phyloP scores from a whole-genome alignment of 106 monocot species.

The Narthecium ossifragum region DNA sequence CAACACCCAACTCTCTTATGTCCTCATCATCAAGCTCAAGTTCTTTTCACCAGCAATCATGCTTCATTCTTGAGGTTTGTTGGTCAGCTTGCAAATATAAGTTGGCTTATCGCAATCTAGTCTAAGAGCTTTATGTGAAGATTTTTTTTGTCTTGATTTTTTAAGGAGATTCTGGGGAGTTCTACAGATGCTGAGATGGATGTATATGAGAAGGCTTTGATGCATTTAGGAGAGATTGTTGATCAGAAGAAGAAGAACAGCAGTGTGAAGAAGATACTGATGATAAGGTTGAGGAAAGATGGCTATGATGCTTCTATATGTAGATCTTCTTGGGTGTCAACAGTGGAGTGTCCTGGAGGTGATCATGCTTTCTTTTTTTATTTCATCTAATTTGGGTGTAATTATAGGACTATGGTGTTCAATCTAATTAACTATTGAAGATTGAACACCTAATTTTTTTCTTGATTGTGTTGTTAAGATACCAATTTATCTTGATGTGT shows the following conservation, averaged over 20 bases:
- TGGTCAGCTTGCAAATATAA: too few relatives aligned
- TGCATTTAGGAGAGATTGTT: slow-evolving; percentile 19
- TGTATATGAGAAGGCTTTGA: slow-evolving; percentile 21
- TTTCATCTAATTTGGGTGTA: background rate
- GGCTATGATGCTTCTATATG: slow-evolving; percentile 44
- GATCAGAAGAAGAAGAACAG: slow-evolving; percentile 3
- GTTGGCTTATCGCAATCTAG: background rate
- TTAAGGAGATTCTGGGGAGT: slow-evolving; percentile 19
- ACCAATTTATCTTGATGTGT: too few relatives aligned
- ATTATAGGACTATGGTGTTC: too few relatives aligned
- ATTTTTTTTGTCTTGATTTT: background rate
- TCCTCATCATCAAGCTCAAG: background rate
- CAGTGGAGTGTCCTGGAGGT: slow-evolving; percentile 37
- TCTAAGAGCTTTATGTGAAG: background rate
- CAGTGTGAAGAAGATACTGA: slow-evolving; percentile 28
- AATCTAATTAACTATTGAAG: slow-evolving; percentile 8
- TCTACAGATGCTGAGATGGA: slow-evolving; percentile 21
- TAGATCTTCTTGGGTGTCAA: slow-evolving; percentile 30
- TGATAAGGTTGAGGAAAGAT: slow-evolving; percentile 33
- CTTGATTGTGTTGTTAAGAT: too few relatives aligned
- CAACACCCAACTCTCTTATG: background rate
- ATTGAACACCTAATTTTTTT: too few relatives aligned
- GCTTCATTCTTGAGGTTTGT: slow-evolving; percentile 10
- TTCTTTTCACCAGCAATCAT: slow-evolving; percentile 4
- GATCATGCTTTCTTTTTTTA: slow-evolving; percentile 1